These are phyloP conservation scores for Arthrinium phaeospermum DNA, from an alignment of 2,329 filamentous ascomycete genomes.

Conservation along the genomic window DNA sequence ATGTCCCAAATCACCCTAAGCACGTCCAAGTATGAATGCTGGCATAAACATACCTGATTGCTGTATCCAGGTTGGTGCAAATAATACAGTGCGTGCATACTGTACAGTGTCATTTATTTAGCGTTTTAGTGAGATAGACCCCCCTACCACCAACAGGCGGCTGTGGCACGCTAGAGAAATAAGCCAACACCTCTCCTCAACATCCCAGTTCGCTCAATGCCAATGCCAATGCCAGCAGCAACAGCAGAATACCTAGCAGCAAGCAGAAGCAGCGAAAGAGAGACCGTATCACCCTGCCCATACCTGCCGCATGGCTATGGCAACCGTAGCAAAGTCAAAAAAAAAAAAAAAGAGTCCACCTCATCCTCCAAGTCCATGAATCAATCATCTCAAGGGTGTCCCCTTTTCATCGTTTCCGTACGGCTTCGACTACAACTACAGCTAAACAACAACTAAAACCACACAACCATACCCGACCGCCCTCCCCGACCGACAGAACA, in stretches of 20 bases:
- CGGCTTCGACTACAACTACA: not conserved
- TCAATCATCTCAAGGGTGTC: not conserved
- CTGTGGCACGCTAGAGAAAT: slow-evolving; percentile 16
- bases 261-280: not conserved
- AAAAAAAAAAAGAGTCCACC: not conserved
- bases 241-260: not conserved
- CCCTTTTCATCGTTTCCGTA: not conserved
- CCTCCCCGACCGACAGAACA: not conserved
- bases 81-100: not conserved
- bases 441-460: not conserved
- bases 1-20: not conserved
- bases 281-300: not conserved
- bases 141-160: not conserved
- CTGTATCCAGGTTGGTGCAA: not conserved
- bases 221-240: not conserved
- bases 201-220: slow-evolving; percentile 11
- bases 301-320: not conserved
- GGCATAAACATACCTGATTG: slow-evolving; percentile 5
- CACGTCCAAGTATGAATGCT: not conserved
- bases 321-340: not conserved
- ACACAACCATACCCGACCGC: no score
- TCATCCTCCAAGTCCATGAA: not conserved
- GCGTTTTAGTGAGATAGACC: slow-evolving; percentile 4
- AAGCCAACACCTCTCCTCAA: slow-evolving; percentile 12
- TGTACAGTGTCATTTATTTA: slow-evolving; percentile 13